Evolutionary conservation across 1,284 basidiomycete species (phyloP), one percentile per base, ranked within the genome.

Genomic region (Leucoagaricus sp.): DNA sequence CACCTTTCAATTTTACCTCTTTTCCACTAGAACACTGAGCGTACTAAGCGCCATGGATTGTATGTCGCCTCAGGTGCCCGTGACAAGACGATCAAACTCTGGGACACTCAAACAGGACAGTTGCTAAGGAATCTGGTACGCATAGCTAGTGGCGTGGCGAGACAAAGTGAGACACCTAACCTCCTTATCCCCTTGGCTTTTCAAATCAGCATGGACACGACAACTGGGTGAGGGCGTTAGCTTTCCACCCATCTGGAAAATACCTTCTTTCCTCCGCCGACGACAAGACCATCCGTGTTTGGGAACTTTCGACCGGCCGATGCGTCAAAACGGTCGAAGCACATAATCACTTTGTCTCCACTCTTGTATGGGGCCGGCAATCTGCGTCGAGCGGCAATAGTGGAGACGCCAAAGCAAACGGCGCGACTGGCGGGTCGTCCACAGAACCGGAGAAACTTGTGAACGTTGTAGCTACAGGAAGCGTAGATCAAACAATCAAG

Each of bases 241-340:
- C 89, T 21, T 94, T 94, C 75, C 92, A 94, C 69, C 92, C 92
- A 0, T 84, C 84, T 6, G 94, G 94, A 38, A 94, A 94, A 70
- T 87, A 85, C 67, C 83, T 96, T 4, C 78, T 96, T 13, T 94
- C 92, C 1, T 92, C 89, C 1, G 91, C 91, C 4, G 94, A 96
- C 70, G 94, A 96, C 78, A 93, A 94, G 73, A 93, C 92, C 8
- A 85, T 96, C 65, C 85, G 91, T 8, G 80, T 94, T 13, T 96
- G 94, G 94, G 94, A 96, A 62, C 75, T 96, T 36, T 78, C 81
- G 34, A 90, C 87, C 2, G 89, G 92, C 1, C 82, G 93, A 59
- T 91, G 91, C 66, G 77, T 86, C 62, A 93, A 91, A 73, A 91
- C 85, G 38, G 80, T 96, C 45, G 91, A 95, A 60, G 93, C 92